Evolutionary conservation across 1,284 basidiomycete species (phyloP).

Genomic region (Prillingera fragicola): DNA sequence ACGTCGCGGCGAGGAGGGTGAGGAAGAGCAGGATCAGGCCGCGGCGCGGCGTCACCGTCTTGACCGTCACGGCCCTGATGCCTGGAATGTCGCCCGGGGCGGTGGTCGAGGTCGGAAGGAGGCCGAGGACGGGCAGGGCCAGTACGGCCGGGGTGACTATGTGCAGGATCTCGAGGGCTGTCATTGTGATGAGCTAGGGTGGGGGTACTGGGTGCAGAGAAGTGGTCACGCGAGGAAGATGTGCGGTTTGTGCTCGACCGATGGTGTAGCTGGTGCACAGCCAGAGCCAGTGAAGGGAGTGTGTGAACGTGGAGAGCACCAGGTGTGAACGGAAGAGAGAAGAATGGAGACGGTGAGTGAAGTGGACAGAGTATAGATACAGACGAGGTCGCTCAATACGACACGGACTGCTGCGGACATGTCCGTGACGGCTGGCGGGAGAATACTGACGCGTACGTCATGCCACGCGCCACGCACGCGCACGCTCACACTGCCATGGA

Average conservation of each 20-base stretch:
- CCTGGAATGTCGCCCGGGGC: conserved; percentile 26
- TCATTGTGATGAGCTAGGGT: conserved; percentile 6
- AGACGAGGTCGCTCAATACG: background rate
- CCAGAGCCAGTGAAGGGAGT: background rate
- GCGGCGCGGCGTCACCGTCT: conserved; percentile 36
- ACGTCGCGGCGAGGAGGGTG: conserved; percentile 25
- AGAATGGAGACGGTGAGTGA: background rate
- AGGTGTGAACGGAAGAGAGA: background rate
- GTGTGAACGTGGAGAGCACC: background rate
- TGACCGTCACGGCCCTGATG: conserved; percentile 37
- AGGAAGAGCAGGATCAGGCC: conserved; percentile 31
- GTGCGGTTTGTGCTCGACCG: background rate
- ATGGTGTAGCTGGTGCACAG: background rate
- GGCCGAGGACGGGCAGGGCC: conserved; percentile 28
- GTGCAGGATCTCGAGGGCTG: conserved; percentile 14
- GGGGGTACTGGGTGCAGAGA: background rate
- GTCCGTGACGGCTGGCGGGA: no score
- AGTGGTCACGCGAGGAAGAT: background rate
- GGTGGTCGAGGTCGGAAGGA: conserved; percentile 18
- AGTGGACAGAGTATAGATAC: background rate
- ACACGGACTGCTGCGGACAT: background rate
- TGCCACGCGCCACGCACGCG: no score
- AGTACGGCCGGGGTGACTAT: conserved; percentile 28
- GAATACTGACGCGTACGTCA: no score
- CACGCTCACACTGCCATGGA: no score